phyloP scores from a whole-genome alignment of 2,329 filamentous ascomycete genomes.

The Celoporthe dispersa region DNA sequence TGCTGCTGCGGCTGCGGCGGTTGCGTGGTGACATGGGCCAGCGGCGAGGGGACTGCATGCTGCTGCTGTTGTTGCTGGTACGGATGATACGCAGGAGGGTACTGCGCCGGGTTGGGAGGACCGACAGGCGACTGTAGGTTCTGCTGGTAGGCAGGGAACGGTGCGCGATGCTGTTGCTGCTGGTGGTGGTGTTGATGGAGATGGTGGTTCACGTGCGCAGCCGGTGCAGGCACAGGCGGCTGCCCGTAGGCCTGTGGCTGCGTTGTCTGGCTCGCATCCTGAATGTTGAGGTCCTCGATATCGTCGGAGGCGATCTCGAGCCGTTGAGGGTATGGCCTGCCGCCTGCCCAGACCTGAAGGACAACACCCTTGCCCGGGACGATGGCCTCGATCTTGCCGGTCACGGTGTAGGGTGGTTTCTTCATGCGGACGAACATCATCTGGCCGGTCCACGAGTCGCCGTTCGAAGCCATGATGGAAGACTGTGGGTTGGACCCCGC shows the following conservation, averaged over 20 bases:
- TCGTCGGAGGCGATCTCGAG: constrained; percentile 25
- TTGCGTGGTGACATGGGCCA: constrained; percentile 8
- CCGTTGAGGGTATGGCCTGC: constrained; percentile 17
- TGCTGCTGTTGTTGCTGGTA: constrained; percentile 16
- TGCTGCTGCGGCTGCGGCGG: constrained; percentile 30
- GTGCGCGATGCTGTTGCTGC: constrained; percentile 21
- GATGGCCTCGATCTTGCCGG: constrained; percentile 27
- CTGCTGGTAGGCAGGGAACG: constrained; percentile 18
- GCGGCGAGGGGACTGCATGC: constrained; percentile 7
- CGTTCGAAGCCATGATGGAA: constrained; percentile 17
- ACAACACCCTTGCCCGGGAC: constrained; percentile 26
- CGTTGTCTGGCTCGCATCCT: constrained; percentile 2
- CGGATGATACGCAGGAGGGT: background rate
- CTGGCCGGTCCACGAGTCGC: constrained; percentile 22
- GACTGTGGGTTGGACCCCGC: background rate
- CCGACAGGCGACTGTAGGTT: constrained; percentile 11
- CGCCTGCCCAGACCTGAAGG: constrained; percentile 25
- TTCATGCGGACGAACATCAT: constrained; percentile 26
- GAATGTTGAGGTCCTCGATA: constrained; percentile 27
- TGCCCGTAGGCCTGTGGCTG: constrained; percentile 19
- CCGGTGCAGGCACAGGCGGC: constrained; percentile 15
- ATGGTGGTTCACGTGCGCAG: constrained; percentile 4
- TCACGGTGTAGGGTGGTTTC: constrained; percentile 27
- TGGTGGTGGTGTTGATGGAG: constrained; percentile 6
- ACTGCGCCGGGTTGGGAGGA: constrained; percentile 6